Percentiles rank a stretch among this genome's conserved stretches.
phyloP scores from a whole-genome alignment of 306 rosid species.

The Trichosanthes truncata region DNA sequence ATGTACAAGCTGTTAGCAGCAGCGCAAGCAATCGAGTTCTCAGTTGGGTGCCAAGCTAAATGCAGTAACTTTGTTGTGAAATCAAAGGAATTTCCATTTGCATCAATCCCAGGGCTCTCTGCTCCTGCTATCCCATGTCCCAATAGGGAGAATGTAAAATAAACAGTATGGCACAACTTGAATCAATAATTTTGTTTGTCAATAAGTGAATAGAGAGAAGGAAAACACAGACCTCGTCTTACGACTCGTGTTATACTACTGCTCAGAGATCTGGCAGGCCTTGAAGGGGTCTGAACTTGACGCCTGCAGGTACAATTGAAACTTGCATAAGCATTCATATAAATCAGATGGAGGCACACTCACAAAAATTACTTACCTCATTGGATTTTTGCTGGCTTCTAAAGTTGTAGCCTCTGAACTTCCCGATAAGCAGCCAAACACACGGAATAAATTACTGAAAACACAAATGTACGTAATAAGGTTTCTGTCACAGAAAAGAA shows the following conservation, averaged over 20 bases:
- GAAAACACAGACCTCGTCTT: conserved; percentile 35
- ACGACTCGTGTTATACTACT: conserved; percentile 47
- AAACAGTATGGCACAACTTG: background rate
- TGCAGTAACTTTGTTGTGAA: conserved; percentile 53
- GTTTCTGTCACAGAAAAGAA: conserved; percentile 1
- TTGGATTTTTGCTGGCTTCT: conserved; percentile 99
- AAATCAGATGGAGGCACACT: background rate
- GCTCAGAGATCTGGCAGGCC: conserved; percentile 46
- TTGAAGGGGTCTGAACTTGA: conserved; percentile 48
- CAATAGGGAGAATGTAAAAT: conserved; percentile 5
- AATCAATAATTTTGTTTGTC: background rate
- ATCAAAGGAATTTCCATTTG: conserved; percentile 52
- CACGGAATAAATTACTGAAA: conserved; percentile 91
- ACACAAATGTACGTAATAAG: conserved; percentile 17
- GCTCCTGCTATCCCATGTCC: conserved; percentile 23
- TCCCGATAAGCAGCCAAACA: conserved; percentile 78
- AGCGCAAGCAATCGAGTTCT: conserved; percentile 62
- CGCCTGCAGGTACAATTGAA: conserved; percentile 28
- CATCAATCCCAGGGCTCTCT: conserved; percentile 39
- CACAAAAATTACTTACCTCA: conserved; percentile 67
- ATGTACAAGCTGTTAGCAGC: conserved; percentile 63
- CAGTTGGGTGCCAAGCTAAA: conserved; percentile 69
- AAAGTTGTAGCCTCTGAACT: conserved; percentile 74
- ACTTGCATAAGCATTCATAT: background rate
- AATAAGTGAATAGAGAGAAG: background rate